Evolutionary conservation across 345 rosid genomes (phyloP), one percentile per base, ranked within the genome.

Genomic region (Fremontodendron californicum): DNA sequence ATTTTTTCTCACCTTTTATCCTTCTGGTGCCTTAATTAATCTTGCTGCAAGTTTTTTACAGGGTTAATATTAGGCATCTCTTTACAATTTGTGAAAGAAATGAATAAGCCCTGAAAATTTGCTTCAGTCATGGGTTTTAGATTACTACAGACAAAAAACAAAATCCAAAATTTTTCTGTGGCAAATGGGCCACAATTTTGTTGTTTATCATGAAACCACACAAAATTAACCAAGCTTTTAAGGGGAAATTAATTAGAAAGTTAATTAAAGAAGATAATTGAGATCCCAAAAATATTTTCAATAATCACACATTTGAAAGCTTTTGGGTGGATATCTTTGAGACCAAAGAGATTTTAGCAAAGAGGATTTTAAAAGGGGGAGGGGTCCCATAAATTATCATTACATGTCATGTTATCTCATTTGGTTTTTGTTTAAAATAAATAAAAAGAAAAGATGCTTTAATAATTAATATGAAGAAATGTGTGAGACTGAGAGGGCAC

Each of bases 331-430:
- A 67, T 73, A 2, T 70, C 11, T 62, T 57, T 63, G 74, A 62
- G 73, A 74, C 23, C 58, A 70, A 55, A 61, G 66, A 54, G 78
- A 64, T 75, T 75, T 82, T 60, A 49, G 37, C 61, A 31, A 16
- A 75, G 71, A 63, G 75, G 29, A 60, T 54, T 69, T 40, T 7
- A 60, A 52, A 71, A 66, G 42, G 82, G 87, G 86, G 46, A 63
- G 31, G 80, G 88, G 87, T 66, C 90, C 92, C 86, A 75, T 51
- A 76, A 37, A 73, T 64, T 77, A 87, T 86, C 81, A 89, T 87
- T 78, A 74, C 79, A 69, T 74, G 79, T 42, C 88, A 85, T 83
- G 79, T 79, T 82, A 79, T 82, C 75, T 77, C 74, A 78, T 76
- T 82, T 68, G 79, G 71, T 72, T 80, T 79, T 76, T 70, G 75